Evolutionary conservation across 208 protist genomes (phyloP).

Genomic region (Trypanosoma congolense): DNA sequence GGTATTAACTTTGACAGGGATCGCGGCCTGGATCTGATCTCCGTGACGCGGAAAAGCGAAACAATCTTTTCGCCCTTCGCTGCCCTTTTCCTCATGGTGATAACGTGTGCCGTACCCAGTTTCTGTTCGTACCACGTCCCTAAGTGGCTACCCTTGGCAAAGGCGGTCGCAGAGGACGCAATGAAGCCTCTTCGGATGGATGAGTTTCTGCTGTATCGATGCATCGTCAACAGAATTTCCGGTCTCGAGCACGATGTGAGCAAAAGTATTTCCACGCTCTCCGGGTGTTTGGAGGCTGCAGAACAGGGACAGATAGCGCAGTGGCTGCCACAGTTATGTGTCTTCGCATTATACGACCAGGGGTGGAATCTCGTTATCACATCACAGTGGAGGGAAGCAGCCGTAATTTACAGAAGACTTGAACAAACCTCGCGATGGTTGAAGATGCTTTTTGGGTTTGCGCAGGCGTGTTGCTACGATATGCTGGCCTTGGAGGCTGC

Average conservation of each 20-base stretch:
- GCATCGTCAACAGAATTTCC: constrained; percentile 43
- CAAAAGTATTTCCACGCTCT: constrained; percentile 23
- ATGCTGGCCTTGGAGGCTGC: constrained; percentile 28
- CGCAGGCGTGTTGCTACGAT: constrained; percentile 52
- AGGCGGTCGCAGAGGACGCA: constrained; percentile 21
- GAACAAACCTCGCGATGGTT: constrained; percentile 53
- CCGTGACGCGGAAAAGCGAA: constrained; percentile 43
- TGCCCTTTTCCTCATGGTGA: constrained; percentile 33
- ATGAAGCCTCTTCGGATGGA: constrained; percentile 19
- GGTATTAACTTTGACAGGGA: constrained; percentile 45
- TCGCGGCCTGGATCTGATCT: constrained; percentile 31
- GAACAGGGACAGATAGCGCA: constrained; percentile 33
- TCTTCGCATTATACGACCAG: constrained; percentile 61
- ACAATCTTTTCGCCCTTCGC: constrained; percentile 57
- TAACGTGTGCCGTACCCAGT: constrained; percentile 39
- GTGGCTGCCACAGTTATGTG: constrained; percentile 46
- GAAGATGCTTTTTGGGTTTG: constrained; percentile 52
- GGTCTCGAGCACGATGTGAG: constrained; percentile 37
- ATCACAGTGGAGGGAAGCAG: constrained; percentile 34
- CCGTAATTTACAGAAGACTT: constrained; percentile 26
- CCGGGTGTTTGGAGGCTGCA: constrained; percentile 31
- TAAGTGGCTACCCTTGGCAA: constrained; percentile 24
- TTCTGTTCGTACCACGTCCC: constrained; percentile 28
- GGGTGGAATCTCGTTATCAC: constrained; percentile 34
- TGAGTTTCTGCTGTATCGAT: constrained; percentile 54